These are phyloP conservation scores for Cavenderia fasciculata DNA, from an alignment of 78 protist genomes.

Conservation along the genomic window DNA sequence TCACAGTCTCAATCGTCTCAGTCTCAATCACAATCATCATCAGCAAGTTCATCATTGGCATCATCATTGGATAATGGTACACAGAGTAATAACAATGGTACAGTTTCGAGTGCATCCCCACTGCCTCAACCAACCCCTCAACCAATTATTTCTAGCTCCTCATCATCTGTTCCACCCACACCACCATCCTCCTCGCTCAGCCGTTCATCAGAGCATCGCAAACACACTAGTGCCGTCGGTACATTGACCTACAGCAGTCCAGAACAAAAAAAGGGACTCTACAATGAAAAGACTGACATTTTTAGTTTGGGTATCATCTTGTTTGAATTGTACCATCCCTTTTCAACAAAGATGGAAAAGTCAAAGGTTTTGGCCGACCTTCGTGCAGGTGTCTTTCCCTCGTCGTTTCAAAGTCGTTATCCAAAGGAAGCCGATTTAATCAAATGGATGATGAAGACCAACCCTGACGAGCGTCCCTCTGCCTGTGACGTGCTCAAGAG, in stretches of 20 bases:
- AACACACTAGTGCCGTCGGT: slow-evolving; percentile 82
- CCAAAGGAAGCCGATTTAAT: slow-evolving; percentile 43
- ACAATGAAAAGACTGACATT: slow-evolving; percentile 76
- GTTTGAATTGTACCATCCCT: slow-evolving; percentile 64
- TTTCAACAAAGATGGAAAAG: slow-evolving; percentile 71
- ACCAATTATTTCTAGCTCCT: neutral
- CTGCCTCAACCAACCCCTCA: slow-evolving; percentile 1
- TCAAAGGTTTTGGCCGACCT: slow-evolving; percentile 55
- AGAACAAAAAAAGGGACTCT: slow-evolving; percentile 67
- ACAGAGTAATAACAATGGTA: no score
- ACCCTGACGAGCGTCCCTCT: slow-evolving; percentile 66
- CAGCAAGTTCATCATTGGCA: slow-evolving; percentile 1
- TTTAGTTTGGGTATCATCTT: slow-evolving; percentile 73
- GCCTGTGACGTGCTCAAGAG: slow-evolving; percentile 61
- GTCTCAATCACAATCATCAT: neutral
- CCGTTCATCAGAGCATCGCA: slow-evolving; percentile 51
- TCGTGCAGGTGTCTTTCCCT: slow-evolving; percentile 41
- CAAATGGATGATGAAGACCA: slow-evolving; percentile 9
- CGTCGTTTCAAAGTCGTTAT: slow-evolving; percentile 9
- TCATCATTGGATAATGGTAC: no score
- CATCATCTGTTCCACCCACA: slow-evolving; percentile 10
- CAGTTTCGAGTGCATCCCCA: neutral
- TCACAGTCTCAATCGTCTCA: neutral
- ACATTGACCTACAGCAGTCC: slow-evolving; percentile 78
- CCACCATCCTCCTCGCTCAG: slow-evolving; percentile 27